These are phyloP conservation scores for Lindgomyces ingoldianus DNA, from an alignment of 495 filamentous ascomycete species.

Conservation along the genomic window DNA sequence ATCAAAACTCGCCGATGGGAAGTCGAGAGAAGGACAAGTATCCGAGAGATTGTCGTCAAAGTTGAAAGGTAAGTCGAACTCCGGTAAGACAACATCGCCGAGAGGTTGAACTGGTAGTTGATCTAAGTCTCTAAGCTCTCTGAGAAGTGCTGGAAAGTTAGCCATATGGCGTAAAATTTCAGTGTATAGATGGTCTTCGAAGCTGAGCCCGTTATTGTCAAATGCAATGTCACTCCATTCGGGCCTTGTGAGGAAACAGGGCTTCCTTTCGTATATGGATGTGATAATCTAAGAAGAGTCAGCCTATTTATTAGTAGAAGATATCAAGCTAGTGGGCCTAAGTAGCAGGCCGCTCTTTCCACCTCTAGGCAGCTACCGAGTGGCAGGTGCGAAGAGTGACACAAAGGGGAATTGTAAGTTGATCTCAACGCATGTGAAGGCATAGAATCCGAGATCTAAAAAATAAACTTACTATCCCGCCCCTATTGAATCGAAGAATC, in stretches of 20 bases:
- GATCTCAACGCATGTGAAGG: too few relatives aligned
- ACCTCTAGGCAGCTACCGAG: too few relatives aligned
- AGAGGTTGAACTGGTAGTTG: background rate
- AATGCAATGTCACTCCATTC: slow-evolving; percentile 26
- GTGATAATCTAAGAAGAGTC: slow-evolving; percentile 18
- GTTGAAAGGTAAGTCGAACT: background rate
- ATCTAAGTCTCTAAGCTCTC: slow-evolving; percentile 18
- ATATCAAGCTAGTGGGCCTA: too few relatives aligned
- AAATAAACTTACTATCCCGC: slow-evolving; percentile 22
- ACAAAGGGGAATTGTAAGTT: too few relatives aligned
- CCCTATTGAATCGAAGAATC: slow-evolving; percentile 23
- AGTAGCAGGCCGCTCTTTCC: too few relatives aligned
- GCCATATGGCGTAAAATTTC: slow-evolving; percentile 27
- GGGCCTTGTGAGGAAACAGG: slow-evolving; percentile 26
- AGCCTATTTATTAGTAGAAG: background rate
- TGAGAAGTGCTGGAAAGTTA: slow-evolving; percentile 20
- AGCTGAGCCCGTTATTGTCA: slow-evolving; percentile 23
- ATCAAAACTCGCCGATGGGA: background rate
- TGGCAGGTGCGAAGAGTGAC: too few relatives aligned
- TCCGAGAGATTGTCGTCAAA: background rate
- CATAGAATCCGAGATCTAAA: background rate
- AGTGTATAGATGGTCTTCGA: slow-evolving; percentile 26
- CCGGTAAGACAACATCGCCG: background rate
- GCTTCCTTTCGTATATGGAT: slow-evolving; percentile 25
- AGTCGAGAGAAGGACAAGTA: background rate